Evolutionary conservation across 345 rosid species (phyloP), one percentile per base, ranked within the genome.

Genomic region (Hibiscus syriacus): DNA sequence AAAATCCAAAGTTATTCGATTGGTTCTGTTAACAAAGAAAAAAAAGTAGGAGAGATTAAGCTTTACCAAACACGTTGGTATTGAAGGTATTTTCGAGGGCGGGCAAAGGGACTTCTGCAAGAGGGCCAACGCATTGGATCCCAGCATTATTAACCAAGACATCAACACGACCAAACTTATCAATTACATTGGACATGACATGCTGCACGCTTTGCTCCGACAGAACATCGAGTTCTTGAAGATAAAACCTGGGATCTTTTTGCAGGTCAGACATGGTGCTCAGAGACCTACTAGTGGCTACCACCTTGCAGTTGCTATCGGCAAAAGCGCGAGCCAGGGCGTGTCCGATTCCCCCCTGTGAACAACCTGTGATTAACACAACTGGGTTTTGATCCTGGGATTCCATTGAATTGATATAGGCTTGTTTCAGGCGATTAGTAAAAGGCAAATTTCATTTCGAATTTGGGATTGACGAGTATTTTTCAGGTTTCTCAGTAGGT

Each of bases 101-200:
- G 45, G 90, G 73, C 8, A 88, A 29, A 0, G 97, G 92, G n/a
- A 88, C 34, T 82, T 92, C 97, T 1, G 97, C 92, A 3, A 90
- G 79, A 70, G 95, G 97, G 26, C 87, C 98, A 19, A 92, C 83
- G 43, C 98, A 92, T 34, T 74, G 97, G 54, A 90, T 76, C 0
- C 96, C 98, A 23, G 97, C 97, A 56, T 90, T 90, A 64, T 90
- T 92, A 41, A 88, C 93, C 71, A 92, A 80, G 19, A 92, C 75
- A 70, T 88, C 98, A 69, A 92, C 73, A 39, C 71, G 77, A 0
- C 97, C 93, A 20, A 78, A 88, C 76, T 75, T 84, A n/a, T 83
- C 88, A 9, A 92, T 48, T 53, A 82, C 92, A 25, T 72, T 71
- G 0, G 86, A 76, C 38, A 88, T 14, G 1, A 79, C 86, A 26